Percentiles rank a stretch among this genome's conserved stretches.
These are phyloP conservation scores for Globisporangium paddicum DNA, from an alignment of 352 stramenopile species.

Conservation along the genomic window DNA sequence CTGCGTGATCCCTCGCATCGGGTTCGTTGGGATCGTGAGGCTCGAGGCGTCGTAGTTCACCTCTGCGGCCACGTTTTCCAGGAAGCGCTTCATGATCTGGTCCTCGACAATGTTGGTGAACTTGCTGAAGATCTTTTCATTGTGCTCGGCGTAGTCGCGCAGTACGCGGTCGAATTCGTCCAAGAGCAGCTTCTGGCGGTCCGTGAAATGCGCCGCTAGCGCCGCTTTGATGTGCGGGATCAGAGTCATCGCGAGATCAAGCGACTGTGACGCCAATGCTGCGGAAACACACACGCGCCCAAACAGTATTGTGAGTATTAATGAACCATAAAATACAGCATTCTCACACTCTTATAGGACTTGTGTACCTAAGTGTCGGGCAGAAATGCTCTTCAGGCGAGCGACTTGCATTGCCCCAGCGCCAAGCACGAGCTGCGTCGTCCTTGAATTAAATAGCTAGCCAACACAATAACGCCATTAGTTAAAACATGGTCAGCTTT, in stretches of 20 bases:
- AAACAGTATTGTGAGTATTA: neutral
- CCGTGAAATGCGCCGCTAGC: constrained; percentile 92
- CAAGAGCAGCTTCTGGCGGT: constrained; percentile 95
- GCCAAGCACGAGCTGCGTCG: constrained; percentile 94
- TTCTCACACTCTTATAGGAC: neutral
- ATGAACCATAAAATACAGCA: neutral
- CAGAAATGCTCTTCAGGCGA: constrained; percentile 95
- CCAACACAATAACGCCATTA: constrained; percentile 7
- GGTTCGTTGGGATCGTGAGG: constrained; percentile 63
- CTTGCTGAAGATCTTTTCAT: constrained; percentile 97
- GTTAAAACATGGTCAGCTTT: neutral
- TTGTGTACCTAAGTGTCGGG: constrained; percentile 87
- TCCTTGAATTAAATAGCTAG: constrained; percentile 95
- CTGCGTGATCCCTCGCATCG: constrained; percentile 92
- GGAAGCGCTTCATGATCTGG: constrained; percentile 92
- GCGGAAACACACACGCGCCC: neutral
- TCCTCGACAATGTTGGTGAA: constrained; percentile 97
- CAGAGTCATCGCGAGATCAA: constrained; percentile 92
- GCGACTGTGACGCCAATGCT: constrained; percentile 93
- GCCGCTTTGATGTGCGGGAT: constrained; percentile 94
- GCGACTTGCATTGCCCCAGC: constrained; percentile 95
- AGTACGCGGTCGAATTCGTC: constrained; percentile 94
- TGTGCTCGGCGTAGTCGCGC: constrained; percentile 94
- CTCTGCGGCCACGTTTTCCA: constrained; percentile 73
- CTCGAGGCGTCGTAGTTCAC: constrained; percentile 67